Conservation (phyloP, 148 eudicot species). For the Camellia japonica region DNA sequence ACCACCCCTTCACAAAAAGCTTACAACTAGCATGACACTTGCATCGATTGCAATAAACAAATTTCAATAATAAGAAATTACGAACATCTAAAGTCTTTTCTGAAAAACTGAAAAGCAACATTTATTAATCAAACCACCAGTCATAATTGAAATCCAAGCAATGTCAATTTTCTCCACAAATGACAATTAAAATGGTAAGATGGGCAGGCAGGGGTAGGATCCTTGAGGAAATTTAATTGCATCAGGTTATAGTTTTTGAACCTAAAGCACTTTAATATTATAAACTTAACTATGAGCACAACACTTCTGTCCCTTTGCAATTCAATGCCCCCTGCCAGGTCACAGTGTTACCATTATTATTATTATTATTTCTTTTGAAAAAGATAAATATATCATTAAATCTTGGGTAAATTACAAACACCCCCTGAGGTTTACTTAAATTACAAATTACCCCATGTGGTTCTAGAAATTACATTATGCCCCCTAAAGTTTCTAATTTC, state of each 20-base stretch:
- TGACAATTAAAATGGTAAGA: background rate
- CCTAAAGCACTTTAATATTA: background rate
- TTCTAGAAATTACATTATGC: too few relatives aligned
- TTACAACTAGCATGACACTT: background rate
- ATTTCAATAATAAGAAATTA: background rate
- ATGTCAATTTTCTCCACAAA: background rate
- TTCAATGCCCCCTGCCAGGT: background rate
- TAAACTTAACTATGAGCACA: background rate
- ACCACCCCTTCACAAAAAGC: background rate
- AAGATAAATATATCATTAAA: too few relatives aligned
- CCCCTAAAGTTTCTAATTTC: too few relatives aligned
- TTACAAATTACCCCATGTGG: too few relatives aligned
- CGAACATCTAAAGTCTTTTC: background rate
- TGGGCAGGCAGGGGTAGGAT: background rate
- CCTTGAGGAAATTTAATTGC: constrained; percentile 4
- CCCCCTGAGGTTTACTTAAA: too few relatives aligned
- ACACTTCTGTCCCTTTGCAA: background rate
- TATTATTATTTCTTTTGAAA: too few relatives aligned
- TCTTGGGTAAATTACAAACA: too few relatives aligned
- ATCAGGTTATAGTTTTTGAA: background rate
- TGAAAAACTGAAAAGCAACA: background rate
- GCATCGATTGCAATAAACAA: background rate
- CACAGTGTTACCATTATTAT: background rate
- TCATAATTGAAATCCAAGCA: background rate
- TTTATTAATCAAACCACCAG: background rate